These are phyloP conservation scores for Candolleomyces aberdarensis DNA, from an alignment of 768 basidiomycete species.

Conservation along the genomic window DNA sequence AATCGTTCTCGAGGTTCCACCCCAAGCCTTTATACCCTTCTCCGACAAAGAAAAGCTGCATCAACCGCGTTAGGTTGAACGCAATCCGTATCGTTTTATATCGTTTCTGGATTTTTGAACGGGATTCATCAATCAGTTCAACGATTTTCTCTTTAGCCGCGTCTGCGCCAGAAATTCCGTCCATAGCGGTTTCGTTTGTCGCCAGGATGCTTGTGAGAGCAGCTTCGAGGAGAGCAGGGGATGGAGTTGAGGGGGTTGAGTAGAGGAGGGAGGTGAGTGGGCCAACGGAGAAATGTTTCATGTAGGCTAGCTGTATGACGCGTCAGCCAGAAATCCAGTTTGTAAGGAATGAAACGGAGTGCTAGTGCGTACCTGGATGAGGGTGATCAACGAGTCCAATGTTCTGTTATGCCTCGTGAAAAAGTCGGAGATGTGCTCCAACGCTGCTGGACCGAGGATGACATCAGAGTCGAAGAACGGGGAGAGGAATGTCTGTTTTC, in stretches of 20 bases:
- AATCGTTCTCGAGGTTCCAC: slow-evolving; percentile 19
- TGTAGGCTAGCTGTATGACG: slow-evolving; percentile 49
- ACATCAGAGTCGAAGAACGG: slow-evolving; percentile 55
- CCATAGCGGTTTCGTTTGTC: not conserved
- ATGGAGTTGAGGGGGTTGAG: slow-evolving; percentile 19
- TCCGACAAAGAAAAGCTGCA: slow-evolving; percentile 41
- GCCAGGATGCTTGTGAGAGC: not conserved
- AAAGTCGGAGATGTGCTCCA: slow-evolving; percentile 58
- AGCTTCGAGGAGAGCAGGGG: not conserved
- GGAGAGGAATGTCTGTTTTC: slow-evolving; percentile 51
- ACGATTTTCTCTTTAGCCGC: slow-evolving; percentile 4
- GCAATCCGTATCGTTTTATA: slow-evolving; percentile 37
- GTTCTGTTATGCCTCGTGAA: slow-evolving; percentile 55
- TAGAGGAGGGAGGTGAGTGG: slow-evolving; percentile 46
- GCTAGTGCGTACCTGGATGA: slow-evolving; percentile 52
- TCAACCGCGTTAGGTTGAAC: slow-evolving; percentile 41
- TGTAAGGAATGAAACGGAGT: not conserved
- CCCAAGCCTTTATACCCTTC: slow-evolving; percentile 41
- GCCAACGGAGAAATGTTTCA: slow-evolving; percentile 67
- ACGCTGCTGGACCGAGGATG: slow-evolving; percentile 53
- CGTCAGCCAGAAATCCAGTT: not conserved
- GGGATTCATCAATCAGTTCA: not conserved
- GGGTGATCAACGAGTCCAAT: slow-evolving; percentile 51
- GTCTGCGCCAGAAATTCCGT: not conserved
- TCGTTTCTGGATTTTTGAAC: slow-evolving; percentile 8